Base-by-base conservation (phyloP, 169 alveolate genomes). In the Eimeria praecox region DNA sequence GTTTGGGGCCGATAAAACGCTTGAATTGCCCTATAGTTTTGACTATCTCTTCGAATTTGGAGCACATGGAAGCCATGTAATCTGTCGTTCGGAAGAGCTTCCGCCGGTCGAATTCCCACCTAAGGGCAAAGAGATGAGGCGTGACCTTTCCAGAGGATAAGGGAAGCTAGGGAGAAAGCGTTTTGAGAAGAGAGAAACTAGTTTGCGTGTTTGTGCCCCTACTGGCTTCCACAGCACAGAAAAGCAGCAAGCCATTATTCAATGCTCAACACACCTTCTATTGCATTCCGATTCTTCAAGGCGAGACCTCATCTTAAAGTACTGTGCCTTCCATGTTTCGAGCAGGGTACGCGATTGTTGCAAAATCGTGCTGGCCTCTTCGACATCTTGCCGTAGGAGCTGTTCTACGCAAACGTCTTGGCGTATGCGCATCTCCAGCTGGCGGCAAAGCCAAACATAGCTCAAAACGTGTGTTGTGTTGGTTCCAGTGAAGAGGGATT, bases 1-100 rank as follows among this genome's bases (percentile, higher is more conserved):
- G 97, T 96, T 98, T 99, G 42, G 98, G 99, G n/a, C 99, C 99
- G 52, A 99, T 97, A 93, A 99, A 98, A 59, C 98, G 98, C 90
- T 96, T 96, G 96, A 99, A 98, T 89, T 98, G 99, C 92, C 97
- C 97, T 0, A 98, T 93, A 40, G 97, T 97, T 49, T 97, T 97
- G 66, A 97, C 97, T 52, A 98, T 98, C 77, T 97, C 98, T 87
- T 97, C 97, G 87, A 99, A 97, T 82, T 98, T 98, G 75, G 96
- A 96, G 92, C 98, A 97, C 73, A 97, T 97, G 38, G 97, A 97
- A 77, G 97, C 97, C 99, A 98, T 99, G 98, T 98, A 97, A 96
- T 96, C 97, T 56, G 98, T 98, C 96, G 97, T 97, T 78, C 94
- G 97, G 96, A 97, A 98, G 59, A 98, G 96, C 73, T 96, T 97